Evolutionary conservation across 805 yeast species (phyloP).

Genomic region (Suhomyces tanzawaensis): DNA sequence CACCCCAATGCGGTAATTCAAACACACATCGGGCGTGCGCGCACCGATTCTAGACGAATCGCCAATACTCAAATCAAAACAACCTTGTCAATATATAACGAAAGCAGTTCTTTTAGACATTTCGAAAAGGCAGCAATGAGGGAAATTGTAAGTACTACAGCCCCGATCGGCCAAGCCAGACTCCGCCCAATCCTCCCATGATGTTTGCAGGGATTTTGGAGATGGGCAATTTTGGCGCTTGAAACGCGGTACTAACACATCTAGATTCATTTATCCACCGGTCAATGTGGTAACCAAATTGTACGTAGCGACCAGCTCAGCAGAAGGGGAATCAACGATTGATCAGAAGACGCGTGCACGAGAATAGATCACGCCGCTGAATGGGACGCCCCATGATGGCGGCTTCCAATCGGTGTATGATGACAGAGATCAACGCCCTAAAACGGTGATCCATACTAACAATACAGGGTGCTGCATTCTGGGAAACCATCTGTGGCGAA

Average conservation of each 20-base stretch:
- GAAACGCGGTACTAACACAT: constrained; percentile 13
- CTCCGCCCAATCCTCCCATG: too few species aligned
- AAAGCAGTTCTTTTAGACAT: constrained; percentile 2
- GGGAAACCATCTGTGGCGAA: constrained; percentile 90
- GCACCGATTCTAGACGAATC: constrained; percentile 12
- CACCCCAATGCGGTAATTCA: constrained; percentile 3
- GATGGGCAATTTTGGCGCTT: too few species aligned
- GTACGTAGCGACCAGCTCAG: constrained; percentile 40
- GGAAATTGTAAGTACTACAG: constrained; percentile 25
- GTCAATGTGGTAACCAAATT: constrained; percentile 99
- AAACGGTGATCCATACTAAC: constrained; percentile 27
- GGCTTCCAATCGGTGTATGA: too few species aligned
- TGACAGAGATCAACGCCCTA: too few species aligned
- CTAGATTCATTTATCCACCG: constrained; percentile 91
- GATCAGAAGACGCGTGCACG: too few species aligned
- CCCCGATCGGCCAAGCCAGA: neutral
- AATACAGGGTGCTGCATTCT: constrained; percentile 78
- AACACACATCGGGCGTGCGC: constrained; percentile 16
- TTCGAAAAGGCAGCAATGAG: constrained; percentile 18
- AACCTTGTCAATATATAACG: constrained; percentile 6
- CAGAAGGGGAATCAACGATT: neutral
- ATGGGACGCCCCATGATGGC: too few species aligned
- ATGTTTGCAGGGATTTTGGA: too few species aligned
- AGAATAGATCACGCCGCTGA: too few species aligned
- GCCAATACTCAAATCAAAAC: constrained; percentile 11